These are phyloP conservation scores for Arctium minus DNA, from an alignment of 129 eudicot genomes.

Conservation along the genomic window DNA sequence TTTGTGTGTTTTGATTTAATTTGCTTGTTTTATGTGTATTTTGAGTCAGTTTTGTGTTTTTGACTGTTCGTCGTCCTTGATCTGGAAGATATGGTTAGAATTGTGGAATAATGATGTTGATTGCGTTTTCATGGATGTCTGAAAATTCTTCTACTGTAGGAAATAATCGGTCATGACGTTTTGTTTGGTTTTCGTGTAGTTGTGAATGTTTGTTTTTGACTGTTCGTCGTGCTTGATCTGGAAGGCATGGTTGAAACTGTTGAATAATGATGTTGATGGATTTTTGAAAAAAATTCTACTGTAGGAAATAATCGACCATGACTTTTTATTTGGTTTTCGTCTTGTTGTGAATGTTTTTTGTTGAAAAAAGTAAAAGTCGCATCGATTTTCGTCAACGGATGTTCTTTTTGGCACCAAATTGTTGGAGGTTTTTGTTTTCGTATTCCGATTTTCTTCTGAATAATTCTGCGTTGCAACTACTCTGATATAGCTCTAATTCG, in stretches of 20 bases:
- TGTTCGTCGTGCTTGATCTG: constrained; percentile 17
- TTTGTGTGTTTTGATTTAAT: neutral
- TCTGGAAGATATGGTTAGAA: constrained; percentile 8
- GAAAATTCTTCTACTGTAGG: neutral
- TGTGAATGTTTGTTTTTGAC: constrained; percentile 10
- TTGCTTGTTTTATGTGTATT: neutral
- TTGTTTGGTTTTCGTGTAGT: neutral
- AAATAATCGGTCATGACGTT: constrained; percentile 9
- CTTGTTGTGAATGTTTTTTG: constrained; percentile 6
- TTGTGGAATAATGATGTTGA: constrained; percentile 6
- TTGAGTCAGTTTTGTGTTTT: neutral
- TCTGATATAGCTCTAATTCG: neutral
- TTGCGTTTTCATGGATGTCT: neutral
- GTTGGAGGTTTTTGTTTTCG: neutral
- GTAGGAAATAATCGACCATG: constrained; percentile 1
- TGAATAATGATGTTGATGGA: constrained; percentile 5
- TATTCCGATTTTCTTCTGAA: neutral
- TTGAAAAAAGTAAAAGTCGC: constrained; percentile 22
- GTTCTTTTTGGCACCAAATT: constrained; percentile 12
- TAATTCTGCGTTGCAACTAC: neutral
- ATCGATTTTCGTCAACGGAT: constrained; percentile 13
- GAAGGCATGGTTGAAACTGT: neutral
- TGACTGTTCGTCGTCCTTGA: constrained; percentile 5
- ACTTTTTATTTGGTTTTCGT: constrained; percentile 14
- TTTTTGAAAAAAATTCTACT: neutral